phyloP scores from a whole-genome alignment of 805 yeast species.

The Ogataea pini region DNA sequence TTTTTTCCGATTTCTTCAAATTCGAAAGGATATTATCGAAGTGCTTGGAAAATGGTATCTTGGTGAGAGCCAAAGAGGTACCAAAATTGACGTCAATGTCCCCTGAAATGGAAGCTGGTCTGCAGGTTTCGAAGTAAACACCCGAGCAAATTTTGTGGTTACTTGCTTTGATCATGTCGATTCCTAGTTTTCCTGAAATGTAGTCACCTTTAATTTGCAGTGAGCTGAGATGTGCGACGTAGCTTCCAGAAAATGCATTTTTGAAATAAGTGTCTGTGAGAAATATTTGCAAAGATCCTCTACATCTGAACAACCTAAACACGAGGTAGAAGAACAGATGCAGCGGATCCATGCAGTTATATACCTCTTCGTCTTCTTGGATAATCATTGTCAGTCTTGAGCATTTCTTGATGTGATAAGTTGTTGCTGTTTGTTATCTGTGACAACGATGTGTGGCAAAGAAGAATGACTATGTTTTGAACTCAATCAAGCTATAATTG shows the following conservation, averaged over 20 bases:
- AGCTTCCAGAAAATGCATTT: conserved; percentile 7
- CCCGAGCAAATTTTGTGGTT: conserved; percentile 25
- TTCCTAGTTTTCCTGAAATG: conserved; percentile 28
- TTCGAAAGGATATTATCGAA: not conserved
- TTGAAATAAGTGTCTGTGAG: conserved; percentile 8
- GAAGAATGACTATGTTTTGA: not conserved
- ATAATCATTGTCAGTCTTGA: conserved; percentile 16
- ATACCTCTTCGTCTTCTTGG: conserved; percentile 26
- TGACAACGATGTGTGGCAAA: not conserved
- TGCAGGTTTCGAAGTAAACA: conserved; percentile 9
- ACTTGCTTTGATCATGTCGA: conserved; percentile 18
- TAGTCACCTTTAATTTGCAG: conserved; percentile 25
- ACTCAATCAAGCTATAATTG: too few relatives aligned
- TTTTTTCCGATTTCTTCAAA: not conserved
- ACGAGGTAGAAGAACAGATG: conserved; percentile 14
- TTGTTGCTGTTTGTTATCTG: conserved; percentile 2
- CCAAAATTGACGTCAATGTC: not conserved
- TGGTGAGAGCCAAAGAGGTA: not conserved
- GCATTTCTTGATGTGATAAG: conserved; percentile 7
- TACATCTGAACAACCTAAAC: conserved; percentile 18
- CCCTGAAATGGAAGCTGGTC: conserved; percentile 9
- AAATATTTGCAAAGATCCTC: conserved; percentile 20
- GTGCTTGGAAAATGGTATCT: not conserved
- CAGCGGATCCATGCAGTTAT: conserved; percentile 20
- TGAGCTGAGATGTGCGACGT: conserved; percentile 23